Evolutionary conservation across 1,139 yeast species (phyloP).

Genomic region (Magnusiomyces suaveolens): DNA sequence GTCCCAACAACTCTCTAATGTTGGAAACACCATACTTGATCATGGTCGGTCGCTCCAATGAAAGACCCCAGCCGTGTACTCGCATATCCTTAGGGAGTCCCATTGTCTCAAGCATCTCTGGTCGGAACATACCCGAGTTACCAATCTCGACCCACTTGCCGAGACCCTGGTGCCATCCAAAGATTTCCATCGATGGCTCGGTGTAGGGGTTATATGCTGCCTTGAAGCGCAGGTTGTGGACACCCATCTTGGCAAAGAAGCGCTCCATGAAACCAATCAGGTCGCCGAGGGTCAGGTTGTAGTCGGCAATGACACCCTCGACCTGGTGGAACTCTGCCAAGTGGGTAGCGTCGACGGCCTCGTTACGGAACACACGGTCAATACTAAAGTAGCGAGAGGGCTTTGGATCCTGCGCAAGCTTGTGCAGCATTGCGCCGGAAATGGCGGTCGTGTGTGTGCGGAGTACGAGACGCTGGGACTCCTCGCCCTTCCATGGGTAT

Average conservation of each 20-base stretch:
- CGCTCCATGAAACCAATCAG: slow-evolving; percentile 97
- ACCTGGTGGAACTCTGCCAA: slow-evolving; percentile 99
- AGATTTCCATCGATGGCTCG: slow-evolving; percentile 96
- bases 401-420: slow-evolving; percentile 80
- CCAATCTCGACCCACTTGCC: slow-evolving; percentile 99
- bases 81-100: slow-evolving; percentile 91
- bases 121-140: slow-evolving; percentile 98
- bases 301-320: slow-evolving; percentile 98
- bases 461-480: slow-evolving; percentile 80
- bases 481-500: slow-evolving; percentile 92
- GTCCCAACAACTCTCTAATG: slow-evolving; percentile 90
- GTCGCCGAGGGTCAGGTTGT: slow-evolving; percentile 88
- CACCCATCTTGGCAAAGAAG: slow-evolving; percentile 96
- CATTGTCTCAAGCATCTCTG: slow-evolving; percentile 98
- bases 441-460: slow-evolving; percentile 97
- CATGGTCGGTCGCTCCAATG: slow-evolving; percentile 98
- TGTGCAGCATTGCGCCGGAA: slow-evolving; percentile 76
- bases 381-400: slow-evolving; percentile 91
- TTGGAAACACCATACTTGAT: slow-evolving; percentile 93
- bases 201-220: slow-evolving; percentile 99
- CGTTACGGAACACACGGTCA: slow-evolving; percentile 98
- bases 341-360: slow-evolving; percentile 99
- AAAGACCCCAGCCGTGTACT: slow-evolving; percentile 95
- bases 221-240: slow-evolving; percentile 85
- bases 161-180: slow-evolving; percentile 91